Percentiles rank a stretch among this genome's conserved stretches.
Evolutionary conservation across 2,329 filamentous ascomycete species (phyloP).

Genomic region (Calonectria hawksworthii): DNA sequence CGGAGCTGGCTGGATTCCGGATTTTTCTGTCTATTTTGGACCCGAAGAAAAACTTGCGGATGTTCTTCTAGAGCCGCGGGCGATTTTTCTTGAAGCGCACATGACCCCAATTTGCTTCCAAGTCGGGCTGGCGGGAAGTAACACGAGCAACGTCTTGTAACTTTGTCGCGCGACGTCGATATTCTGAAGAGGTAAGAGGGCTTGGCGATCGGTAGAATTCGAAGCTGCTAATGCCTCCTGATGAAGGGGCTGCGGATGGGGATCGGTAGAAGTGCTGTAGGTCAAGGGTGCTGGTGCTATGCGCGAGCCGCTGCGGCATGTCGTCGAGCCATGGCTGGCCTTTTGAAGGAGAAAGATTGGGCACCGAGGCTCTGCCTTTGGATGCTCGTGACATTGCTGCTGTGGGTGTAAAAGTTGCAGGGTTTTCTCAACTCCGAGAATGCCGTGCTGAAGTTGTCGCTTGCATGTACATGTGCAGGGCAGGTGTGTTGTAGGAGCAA

Average conservation of each 20-base stretch:
- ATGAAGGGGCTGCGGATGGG: background rate
- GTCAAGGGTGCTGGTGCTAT: background rate
- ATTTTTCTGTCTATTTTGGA: slow-evolving; percentile 42
- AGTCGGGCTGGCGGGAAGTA: background rate
- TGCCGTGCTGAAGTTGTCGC: background rate
- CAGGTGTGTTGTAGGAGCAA: background rate
- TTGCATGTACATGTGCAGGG: background rate
- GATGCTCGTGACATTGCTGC: background rate
- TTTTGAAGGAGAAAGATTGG: background rate
- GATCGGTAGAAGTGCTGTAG: background rate
- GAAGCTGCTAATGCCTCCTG: background rate
- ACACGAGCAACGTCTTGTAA: background rate
- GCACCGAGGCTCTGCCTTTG: background rate
- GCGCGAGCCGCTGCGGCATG: background rate
- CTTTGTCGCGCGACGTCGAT: background rate
- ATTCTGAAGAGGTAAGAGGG: background rate
- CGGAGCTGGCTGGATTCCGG: slow-evolving; percentile 29
- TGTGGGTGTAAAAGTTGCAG: background rate
- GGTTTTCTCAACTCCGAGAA: background rate
- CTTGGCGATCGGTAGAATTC: background rate
- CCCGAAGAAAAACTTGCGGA: slow-evolving; percentile 20
- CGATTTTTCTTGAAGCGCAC: background rate
- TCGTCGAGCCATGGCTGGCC: background rate
- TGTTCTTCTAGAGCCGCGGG: background rate
- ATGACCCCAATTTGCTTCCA: background rate